phyloP scores from a whole-genome alignment of 192 early-diverging fungal genomes.

The Phlyctochytrium bullatum region DNA sequence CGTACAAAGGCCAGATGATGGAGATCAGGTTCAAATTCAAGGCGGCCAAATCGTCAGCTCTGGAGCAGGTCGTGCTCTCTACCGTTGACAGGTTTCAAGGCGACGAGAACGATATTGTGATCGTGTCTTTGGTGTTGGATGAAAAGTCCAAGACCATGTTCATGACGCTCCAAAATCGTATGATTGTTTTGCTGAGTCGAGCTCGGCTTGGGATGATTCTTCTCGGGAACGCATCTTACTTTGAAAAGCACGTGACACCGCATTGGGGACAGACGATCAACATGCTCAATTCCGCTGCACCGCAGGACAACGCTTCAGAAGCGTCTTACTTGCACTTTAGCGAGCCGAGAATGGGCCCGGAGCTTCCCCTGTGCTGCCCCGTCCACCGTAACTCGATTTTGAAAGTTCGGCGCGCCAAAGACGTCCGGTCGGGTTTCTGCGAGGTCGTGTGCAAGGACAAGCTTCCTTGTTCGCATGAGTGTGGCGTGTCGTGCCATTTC shows the following conservation, averaged over 20 bases:
- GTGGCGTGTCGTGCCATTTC: too few relatives aligned
- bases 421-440: too few relatives aligned
- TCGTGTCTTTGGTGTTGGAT: conserved; percentile 31
- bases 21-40: conserved; percentile 25
- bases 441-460: too few relatives aligned
- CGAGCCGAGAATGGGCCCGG: too few relatives aligned
- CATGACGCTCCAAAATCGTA: conserved; percentile 32
- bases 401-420: too few relatives aligned
- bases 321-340: too few relatives aligned
- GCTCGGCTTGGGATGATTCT: conserved; percentile 35
- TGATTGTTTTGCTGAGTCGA: conserved; percentile 37
- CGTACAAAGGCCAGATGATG: conserved; percentile 39
- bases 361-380: too few relatives aligned
- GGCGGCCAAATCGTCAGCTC: conserved; percentile 16
- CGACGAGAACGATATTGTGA: conserved; percentile 29
- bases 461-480: too few relatives aligned
- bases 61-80: conserved; percentile 15
- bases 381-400: too few relatives aligned
- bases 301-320: too few relatives aligned
- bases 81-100: conserved; percentile 38
- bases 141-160: conserved; percentile 30
- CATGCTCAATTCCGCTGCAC: too few relatives aligned
- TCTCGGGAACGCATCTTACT: conserved; percentile 30
- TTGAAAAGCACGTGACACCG: conserved; percentile 23
- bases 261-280: too few relatives aligned